Percentiles rank a stretch among this genome's conserved stretches.
Conservation (phyloP, 768 basidiomycete species). For the Boletus pseudo-olivaceus region DNA sequence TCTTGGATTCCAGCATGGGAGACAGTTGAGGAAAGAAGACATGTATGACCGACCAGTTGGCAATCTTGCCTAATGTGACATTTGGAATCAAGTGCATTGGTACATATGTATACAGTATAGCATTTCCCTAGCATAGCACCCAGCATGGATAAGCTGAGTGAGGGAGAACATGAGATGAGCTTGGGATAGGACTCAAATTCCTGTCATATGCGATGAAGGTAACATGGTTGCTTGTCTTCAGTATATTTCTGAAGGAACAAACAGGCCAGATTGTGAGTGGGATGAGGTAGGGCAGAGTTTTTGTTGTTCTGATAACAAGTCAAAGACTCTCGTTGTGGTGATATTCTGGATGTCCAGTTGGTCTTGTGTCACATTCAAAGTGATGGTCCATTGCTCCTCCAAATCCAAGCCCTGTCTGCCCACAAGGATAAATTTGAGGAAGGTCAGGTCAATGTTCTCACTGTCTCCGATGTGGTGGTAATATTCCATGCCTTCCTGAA, state of each 20-base stretch:
- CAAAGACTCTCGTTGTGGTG: not conserved
- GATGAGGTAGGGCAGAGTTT: not conserved
- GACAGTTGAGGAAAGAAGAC: conserved; percentile 3
- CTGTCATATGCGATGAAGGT: not conserved
- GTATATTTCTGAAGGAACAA: not conserved
- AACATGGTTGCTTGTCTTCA: not conserved
- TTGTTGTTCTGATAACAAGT: conserved; percentile 6
- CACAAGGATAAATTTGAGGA: conserved; percentile 6
- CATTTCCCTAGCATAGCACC: no score
- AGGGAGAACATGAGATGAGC: no score
- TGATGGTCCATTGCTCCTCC: not conserved
- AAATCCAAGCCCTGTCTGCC: not conserved
- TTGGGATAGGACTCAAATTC: no score
- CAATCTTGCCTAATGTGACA: not conserved
- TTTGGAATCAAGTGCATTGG: conserved; percentile 4
- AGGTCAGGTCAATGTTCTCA: not conserved
- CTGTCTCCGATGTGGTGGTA: no score
- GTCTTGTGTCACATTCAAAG: not conserved
- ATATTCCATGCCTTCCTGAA: not conserved
- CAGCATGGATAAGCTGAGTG: no score
- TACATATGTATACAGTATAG: not conserved
- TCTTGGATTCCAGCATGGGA: not conserved
- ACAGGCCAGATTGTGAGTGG: not conserved
- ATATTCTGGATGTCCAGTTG: not conserved
- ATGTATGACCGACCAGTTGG: not conserved